Percentiles rank a stretch among this genome's conserved stretches.
Conservation (phyloP, 345 rosid species). For the Toxicodendron radicans region DNA sequence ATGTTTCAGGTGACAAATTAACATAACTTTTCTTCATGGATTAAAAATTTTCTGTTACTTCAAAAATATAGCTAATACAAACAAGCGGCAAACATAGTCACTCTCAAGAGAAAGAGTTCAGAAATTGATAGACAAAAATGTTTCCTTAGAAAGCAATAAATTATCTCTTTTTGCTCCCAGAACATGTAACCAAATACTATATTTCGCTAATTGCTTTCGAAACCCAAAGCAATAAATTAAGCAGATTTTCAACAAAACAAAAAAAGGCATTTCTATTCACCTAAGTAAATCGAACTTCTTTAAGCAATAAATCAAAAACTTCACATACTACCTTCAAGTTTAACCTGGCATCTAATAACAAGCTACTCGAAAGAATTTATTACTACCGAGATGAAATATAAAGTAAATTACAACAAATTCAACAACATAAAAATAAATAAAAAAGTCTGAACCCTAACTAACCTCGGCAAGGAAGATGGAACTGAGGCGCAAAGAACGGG, state of each 20-base stretch:
- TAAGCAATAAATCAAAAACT: background rate
- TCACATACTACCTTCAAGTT: background rate
- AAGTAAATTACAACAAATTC: background rate
- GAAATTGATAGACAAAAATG: too few relatives aligned
- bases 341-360: background rate
- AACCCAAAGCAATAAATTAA: background rate
- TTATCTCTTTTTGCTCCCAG: background rate
- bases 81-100: background rate
- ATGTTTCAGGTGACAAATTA: background rate
- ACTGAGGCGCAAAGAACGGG: conserved; percentile 24
- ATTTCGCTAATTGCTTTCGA: background rate
- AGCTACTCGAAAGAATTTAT: background rate
- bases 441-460: conserved; percentile 26
- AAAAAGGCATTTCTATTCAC: background rate
- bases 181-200: background rate
- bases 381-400: background rate
- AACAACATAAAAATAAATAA: background rate
- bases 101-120: too few relatives aligned
- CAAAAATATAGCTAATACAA: background rate
- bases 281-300: background rate
- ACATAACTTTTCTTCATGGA: background rate
- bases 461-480: conserved; percentile 46
- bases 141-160: background rate
- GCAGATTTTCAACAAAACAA: background rate
- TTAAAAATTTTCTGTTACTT: too few relatives aligned